A percentile compares a stretch with the other conserved stretches of the same genome.
phyloP scores from a whole-genome alignment of 169 alveolate species.

The Cryptosporidium ubiquitum region DNA sequence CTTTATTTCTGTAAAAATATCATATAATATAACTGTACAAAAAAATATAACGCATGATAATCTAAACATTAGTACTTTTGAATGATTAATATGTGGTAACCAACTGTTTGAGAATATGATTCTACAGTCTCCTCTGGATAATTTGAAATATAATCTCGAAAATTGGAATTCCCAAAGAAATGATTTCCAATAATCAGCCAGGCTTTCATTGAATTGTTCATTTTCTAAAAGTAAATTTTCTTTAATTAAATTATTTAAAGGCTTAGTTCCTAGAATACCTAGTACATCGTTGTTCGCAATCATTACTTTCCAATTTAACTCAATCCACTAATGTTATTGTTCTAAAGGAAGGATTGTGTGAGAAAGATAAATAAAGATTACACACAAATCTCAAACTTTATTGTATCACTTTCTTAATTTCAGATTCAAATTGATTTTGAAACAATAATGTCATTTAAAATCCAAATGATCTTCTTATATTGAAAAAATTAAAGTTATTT shows the following conservation, averaged over 20 bases:
- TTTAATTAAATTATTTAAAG: conserved; percentile 6
- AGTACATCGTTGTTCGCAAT: conserved; percentile 11
- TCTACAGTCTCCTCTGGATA: conserved; percentile 66
- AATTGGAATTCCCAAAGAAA: conserved; percentile 69
- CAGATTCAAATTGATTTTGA: not conserved
- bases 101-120: conserved; percentile 61
- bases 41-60: conserved; percentile 24
- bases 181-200: conserved; percentile 52
- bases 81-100: conserved; percentile 48
- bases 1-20: conserved; percentile 62
- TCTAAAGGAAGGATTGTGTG: not conserved
- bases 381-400: not conserved
- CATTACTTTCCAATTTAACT: not conserved
- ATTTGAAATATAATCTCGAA: conserved; percentile 51
- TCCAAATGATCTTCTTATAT: not conserved
- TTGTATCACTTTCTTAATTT: too few relatives aligned
- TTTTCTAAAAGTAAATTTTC: not conserved
- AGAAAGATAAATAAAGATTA: not conserved
- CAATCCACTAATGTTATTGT: not conserved
- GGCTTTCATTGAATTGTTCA: not conserved
- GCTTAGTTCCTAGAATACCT: conserved; percentile 35
- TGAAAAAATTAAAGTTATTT: too few relatives aligned
- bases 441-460: not conserved
- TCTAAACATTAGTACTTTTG: conserved; percentile 48
- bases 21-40: conserved; percentile 25